phyloP scores from a whole-genome alignment of 192 early-diverging fungal genomes.

The Coemansia sp. region DNA sequence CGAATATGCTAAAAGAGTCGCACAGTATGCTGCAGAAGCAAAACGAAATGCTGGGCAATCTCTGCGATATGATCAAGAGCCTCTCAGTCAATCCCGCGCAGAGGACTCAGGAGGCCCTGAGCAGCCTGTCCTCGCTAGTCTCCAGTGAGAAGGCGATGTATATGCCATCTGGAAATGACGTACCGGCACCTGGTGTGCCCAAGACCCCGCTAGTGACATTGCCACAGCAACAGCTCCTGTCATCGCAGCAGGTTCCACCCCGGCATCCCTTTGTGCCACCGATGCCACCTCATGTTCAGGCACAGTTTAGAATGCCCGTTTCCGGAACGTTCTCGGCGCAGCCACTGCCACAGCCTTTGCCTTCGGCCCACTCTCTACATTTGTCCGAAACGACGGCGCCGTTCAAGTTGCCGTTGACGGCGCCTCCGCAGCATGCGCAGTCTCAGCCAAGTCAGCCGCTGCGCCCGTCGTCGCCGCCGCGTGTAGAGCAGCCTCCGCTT shows the following conservation, averaged over 20 bases:
- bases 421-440: neutral
- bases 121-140: conserved; percentile 31
- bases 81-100: conserved; percentile 11
- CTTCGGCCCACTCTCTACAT: neutral
- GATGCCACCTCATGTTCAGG: neutral
- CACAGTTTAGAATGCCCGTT: neutral
- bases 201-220: neutral
- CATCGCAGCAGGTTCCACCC: neutral
- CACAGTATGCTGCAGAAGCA: conserved; percentile 42
- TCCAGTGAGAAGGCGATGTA: neutral
- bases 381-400: neutral
- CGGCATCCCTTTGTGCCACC: neutral
- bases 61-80: conserved; percentile 27
- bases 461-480: neutral
- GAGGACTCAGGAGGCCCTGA: conserved; percentile 28
- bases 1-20: conserved; percentile 29
- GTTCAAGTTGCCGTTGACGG: neutral
- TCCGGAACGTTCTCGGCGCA: neutral
- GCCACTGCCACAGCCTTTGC: neutral
- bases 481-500: neutral
- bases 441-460: neutral
- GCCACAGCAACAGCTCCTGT: neutral
- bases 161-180: neutral
- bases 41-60: conserved; percentile 14
- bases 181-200: neutral